Evolutionary conservation across 2,329 filamentous ascomycete genomes (phyloP), one percentile per base, ranked within the genome.

Genomic region (Aciculosporium take): DNA sequence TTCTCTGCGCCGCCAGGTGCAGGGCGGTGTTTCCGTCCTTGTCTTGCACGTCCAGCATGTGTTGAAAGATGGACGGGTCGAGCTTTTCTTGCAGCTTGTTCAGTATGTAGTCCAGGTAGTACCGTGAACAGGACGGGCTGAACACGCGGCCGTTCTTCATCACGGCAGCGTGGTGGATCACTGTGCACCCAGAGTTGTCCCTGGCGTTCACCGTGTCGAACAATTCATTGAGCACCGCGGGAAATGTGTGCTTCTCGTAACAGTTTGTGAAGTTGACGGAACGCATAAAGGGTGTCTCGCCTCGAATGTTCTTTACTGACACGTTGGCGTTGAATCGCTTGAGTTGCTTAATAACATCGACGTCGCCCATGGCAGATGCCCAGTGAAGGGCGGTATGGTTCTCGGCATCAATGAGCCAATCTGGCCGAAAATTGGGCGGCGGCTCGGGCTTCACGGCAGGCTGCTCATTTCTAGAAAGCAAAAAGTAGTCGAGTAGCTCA

Each of bases 191-290:
- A 39, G 80, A 80, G 59, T 76, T 79, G 56, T 98, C 91, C 18
- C 82, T 74, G 45, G 77, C 76, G 40, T 81, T 79, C 30, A 94
- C 78, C 0, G 89, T 95, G 29, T 81, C 76, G 39, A 88, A 78
- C 4, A 98, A 72, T 48, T 94, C 77, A 49, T 83, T 82, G 52
- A 94, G 77, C 42, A 98, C 79, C 18, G 74, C 73, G 0, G 86
- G 83, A 64, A 96, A 95, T 1, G 85, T 88, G 50, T 86, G 77
- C 63, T 91, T 94, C 59, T 96, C 91, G 59, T 81, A 91, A 58
- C 91, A 94, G 60, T 98, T 98, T 35, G 89, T 96, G 60, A 96
- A 98, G 56, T 93, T 76, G 42, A 96, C 88, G 5, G 86, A 84
- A 33, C 88, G 81, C 76, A 98, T 95, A 28, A 98, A 74, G 0